phyloP scores from a whole-genome alignment of 768 basidiomycete species.

The Rhodotorula sphaerocarpa region DNA sequence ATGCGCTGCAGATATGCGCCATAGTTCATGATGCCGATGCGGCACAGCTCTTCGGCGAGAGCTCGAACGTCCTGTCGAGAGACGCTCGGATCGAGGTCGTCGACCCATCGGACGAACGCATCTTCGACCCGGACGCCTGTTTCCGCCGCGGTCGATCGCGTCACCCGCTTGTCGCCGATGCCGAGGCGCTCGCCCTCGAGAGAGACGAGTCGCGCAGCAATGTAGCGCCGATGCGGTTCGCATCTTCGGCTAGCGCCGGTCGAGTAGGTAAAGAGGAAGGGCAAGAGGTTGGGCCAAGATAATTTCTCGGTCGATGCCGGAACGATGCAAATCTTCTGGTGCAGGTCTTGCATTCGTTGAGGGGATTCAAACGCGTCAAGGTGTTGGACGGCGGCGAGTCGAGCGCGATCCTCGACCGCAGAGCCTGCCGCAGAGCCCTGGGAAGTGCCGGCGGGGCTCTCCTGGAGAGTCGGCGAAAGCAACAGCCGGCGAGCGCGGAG shows the following conservation, averaged over 20 bases:
- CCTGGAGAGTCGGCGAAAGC: background rate
- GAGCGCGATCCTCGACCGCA: background rate
- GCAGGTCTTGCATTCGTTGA: background rate
- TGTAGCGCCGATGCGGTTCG: slow-evolving; percentile 8
- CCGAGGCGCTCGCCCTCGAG: slow-evolving; percentile 16
- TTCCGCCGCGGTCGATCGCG: background rate
- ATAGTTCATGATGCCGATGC: slow-evolving; percentile 19
- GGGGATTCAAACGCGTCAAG: slow-evolving; percentile 26
- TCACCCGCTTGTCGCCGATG: background rate
- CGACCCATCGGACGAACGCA: slow-evolving; percentile 29
- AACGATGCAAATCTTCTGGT: slow-evolving; percentile 5
- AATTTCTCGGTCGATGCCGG: background rate
- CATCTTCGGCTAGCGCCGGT: slow-evolving; percentile 9
- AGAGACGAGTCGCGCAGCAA: slow-evolving; percentile 14
- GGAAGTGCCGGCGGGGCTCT: too few species aligned
- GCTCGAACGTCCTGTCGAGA: background rate
- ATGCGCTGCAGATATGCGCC: slow-evolving; percentile 31
- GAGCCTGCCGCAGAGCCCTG: too few species aligned
- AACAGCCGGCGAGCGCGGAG: background rate
- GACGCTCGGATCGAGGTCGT: slow-evolving; percentile 8
- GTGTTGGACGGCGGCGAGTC: background rate
- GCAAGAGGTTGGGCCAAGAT: slow-evolving; percentile 1
- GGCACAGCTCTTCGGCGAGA: slow-evolving; percentile 25
- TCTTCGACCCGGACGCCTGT: slow-evolving; percentile 18
- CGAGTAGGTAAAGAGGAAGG: slow-evolving; percentile 28